Conservation (phyloP, 805 yeast species). For the Kodamaea hsintzibuensis region DNA sequence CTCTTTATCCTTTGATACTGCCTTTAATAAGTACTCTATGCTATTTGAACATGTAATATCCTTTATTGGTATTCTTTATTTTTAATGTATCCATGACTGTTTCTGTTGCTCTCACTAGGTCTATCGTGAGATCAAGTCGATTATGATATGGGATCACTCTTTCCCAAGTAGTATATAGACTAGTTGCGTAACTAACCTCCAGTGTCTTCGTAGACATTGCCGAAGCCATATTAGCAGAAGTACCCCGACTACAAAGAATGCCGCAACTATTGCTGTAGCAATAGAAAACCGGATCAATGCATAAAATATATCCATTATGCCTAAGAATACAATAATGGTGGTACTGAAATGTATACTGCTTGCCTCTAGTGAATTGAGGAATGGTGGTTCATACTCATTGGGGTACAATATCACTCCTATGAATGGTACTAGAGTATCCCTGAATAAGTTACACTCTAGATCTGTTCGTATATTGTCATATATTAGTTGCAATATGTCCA, state of each 20-base stretch:
- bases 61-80: not conserved
- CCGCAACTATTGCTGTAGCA: conserved; percentile 15
- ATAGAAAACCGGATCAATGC: conserved; percentile 16
- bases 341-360: not conserved
- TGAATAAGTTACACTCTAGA: conserved; percentile 1
- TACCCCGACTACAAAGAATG: conserved; percentile 12
- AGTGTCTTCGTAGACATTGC: conserved; percentile 16
- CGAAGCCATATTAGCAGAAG: conserved; percentile 16
- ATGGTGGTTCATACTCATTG: conserved; percentile 28
- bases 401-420: conserved; percentile 22
- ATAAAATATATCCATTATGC: conserved; percentile 20
- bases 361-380: conserved; percentile 18
- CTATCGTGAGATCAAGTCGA: too few species aligned
- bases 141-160: too few species aligned
- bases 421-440: conserved; percentile 6
- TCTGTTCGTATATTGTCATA: conserved; percentile 7
- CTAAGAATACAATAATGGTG: conserved; percentile 6
- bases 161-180: not conserved
- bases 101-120: too few species aligned
- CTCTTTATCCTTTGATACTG: not conserved
- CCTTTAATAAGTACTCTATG: not conserved
- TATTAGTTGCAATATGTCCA: not conserved
- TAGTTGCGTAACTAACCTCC: conserved; percentile 9
- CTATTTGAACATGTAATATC: not conserved
- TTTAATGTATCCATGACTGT: too few species aligned